Conservation (phyloP, 306 rosid genomes). For the Mimosa bimucronata region DNA sequence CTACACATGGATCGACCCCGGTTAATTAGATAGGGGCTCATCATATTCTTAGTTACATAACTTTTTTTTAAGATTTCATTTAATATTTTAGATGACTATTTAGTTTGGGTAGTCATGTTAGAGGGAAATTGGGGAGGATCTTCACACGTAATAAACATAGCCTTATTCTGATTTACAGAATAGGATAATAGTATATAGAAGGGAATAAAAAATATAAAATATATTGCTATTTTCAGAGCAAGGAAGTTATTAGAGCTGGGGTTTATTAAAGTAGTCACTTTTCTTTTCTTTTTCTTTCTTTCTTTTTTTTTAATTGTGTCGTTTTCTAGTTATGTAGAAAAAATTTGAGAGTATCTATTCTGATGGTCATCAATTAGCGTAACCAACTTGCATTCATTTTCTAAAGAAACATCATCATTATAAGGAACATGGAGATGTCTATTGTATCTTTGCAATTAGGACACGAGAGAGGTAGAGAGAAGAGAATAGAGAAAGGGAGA, state of each 20-base stretch:
- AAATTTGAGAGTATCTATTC: conserved; percentile 6
- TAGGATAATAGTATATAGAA: background rate
- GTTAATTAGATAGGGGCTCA: no score
- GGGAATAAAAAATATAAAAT: background rate
- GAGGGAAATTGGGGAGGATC: background rate
- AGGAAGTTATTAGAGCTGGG: background rate
- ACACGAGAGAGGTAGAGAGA: no score
- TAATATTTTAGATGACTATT: background rate
- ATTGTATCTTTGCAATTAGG: no score
- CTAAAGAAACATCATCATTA: background rate
- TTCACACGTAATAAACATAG: conserved; percentile 4
- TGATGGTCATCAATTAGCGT: background rate
- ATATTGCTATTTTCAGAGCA: background rate
- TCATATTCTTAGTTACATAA: background rate
- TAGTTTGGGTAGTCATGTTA: conserved; percentile 12
- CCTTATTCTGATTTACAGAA: background rate
- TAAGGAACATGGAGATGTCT: conserved; percentile 13
- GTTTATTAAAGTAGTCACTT: background rate
- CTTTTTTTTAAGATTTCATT: background rate
- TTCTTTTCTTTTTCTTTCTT: no score
- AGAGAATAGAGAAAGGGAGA: no score
- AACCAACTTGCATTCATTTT: background rate
- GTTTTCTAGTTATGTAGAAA: background rate
- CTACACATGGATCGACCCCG: no score
- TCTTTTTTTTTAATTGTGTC: background rate